Evolutionary conservation across 2,329 filamentous ascomycete species (phyloP).

Genomic region (Hymenoscyphus fraxineus): DNA sequence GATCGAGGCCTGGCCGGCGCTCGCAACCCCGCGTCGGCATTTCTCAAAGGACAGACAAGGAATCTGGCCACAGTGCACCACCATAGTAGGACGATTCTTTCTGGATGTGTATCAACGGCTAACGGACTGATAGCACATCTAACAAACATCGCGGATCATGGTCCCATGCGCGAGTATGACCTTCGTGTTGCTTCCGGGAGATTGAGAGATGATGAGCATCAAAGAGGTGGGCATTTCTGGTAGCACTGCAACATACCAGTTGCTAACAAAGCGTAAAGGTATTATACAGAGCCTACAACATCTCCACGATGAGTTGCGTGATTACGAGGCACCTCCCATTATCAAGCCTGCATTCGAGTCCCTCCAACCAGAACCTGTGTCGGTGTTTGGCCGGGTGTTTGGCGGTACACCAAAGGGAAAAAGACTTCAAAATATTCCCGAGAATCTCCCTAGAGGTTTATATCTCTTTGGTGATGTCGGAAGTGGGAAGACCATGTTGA

Average conservation of each 20-base stretch:
- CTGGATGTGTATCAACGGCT: not conserved
- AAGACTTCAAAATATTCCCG: constrained; percentile 53
- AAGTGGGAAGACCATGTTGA: constrained; percentile 98
- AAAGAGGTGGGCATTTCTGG: constrained; percentile 60
- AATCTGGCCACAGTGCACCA: constrained; percentile 29
- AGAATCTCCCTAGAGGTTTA: constrained; percentile 77
- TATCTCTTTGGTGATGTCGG: constrained; percentile 97
- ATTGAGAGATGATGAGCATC: constrained; percentile 83
- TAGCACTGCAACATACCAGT: not conserved
- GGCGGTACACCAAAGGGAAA: constrained; percentile 40
- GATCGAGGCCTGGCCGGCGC: not conserved
- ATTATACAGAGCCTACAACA: constrained; percentile 88
- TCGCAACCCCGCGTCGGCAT: constrained; percentile 15
- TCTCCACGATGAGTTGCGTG: constrained; percentile 75
- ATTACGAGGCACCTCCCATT: constrained; percentile 71
- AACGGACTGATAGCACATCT: constrained; percentile 14
- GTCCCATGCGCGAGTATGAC: constrained; percentile 87
- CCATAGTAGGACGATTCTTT: constrained; percentile 24
- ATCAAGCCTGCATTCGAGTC: constrained; percentile 74
- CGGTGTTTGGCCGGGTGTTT: constrained; percentile 60
- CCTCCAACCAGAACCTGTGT: constrained; percentile 50
- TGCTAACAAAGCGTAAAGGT: constrained; percentile 43
- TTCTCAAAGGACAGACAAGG: constrained; percentile 32
- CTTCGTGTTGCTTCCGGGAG: constrained; percentile 68
- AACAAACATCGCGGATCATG: constrained; percentile 38